Evolutionary conservation across 2,329 filamentous ascomycete genomes (phyloP).

Genomic region (Botrytis fragariae): DNA sequence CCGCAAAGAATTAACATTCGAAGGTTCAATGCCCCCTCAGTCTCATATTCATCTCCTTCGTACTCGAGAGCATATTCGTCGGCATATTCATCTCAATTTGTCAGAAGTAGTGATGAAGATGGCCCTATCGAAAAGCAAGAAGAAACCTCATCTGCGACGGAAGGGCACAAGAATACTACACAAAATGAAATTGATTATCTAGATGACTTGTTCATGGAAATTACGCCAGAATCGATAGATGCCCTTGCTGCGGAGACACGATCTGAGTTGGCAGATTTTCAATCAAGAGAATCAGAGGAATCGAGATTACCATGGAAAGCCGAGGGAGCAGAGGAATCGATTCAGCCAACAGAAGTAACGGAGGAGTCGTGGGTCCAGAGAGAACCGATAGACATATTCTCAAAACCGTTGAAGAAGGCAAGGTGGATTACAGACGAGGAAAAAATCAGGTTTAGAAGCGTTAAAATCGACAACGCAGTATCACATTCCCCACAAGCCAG

Average conservation of each 20-base stretch:
- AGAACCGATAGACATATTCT: slow-evolving; percentile 8
- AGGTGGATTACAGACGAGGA: slow-evolving; percentile 13
- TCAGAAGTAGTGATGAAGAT: not conserved
- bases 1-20: slow-evolving; percentile 6
- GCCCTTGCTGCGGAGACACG: slow-evolving; percentile 30
- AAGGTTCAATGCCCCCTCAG: slow-evolving; percentile 10
- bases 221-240: slow-evolving; percentile 41
- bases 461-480: slow-evolving; percentile 20
- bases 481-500: slow-evolving; percentile 15
- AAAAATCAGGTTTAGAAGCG: slow-evolving; percentile 7
- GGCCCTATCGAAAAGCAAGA: not conserved
- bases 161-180: not conserved
- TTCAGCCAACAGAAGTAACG: not conserved
- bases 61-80: slow-evolving; percentile 11
- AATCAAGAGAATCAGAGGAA: not conserved
- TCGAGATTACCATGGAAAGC: not conserved
- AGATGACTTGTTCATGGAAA: slow-evolving; percentile 35
- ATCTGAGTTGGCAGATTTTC: slow-evolving; percentile 1
- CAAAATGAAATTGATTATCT: not conserved
- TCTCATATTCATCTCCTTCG: not conserved
- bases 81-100: not conserved
- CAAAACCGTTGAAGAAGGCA: not conserved
- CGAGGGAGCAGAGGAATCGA: not conserved
- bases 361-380: not conserved
- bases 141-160: not conserved